Evolutionary conservation across 768 basidiomycete genomes (phyloP).

Genomic region (Collybia sordida): DNA sequence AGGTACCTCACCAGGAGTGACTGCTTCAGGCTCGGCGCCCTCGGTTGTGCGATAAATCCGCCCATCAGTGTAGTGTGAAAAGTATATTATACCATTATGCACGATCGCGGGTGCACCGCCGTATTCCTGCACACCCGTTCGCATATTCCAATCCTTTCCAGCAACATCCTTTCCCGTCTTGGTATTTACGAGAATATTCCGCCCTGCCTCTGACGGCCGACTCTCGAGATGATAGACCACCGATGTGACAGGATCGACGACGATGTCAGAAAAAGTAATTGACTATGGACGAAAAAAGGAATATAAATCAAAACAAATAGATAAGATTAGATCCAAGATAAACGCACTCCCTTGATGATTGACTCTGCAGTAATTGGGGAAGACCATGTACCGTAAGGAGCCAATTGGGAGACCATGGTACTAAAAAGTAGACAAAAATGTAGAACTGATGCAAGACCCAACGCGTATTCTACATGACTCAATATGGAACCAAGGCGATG

Average conservation of each 20-base stretch:
- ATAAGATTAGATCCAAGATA: slow-evolving; percentile 7
- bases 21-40: slow-evolving; percentile 36
- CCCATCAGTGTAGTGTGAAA: slow-evolving; percentile 50
- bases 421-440: no score
- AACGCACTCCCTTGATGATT: slow-evolving; percentile 41
- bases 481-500: no score
- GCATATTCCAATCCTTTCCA: slow-evolving; percentile 55
- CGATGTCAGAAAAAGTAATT: slow-evolving; percentile 35
- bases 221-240: slow-evolving; percentile 57
- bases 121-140: slow-evolving; percentile 64
- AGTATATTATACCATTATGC: slow-evolving; percentile 45
- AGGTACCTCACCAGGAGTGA: slow-evolving; percentile 60
- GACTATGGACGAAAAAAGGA: slow-evolving; percentile 25
- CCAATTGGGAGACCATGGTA: slow-evolving; percentile 19
- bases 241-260: slow-evolving; percentile 51
- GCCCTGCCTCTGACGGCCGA: slow-evolving; percentile 50
- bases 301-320: slow-evolving; percentile 6
- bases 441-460: no score
- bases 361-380: slow-evolving; percentile 55
- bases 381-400: slow-evolving; percentile 64
- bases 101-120: slow-evolving; percentile 59
- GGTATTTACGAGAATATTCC: slow-evolving; percentile 59
- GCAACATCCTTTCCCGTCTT: slow-evolving; percentile 49
- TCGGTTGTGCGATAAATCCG: slow-evolving; percentile 43
- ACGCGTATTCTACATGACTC: no score